Conservation (phyloP, 805 yeast species). For the Saturnispora mendoncae region DNA sequence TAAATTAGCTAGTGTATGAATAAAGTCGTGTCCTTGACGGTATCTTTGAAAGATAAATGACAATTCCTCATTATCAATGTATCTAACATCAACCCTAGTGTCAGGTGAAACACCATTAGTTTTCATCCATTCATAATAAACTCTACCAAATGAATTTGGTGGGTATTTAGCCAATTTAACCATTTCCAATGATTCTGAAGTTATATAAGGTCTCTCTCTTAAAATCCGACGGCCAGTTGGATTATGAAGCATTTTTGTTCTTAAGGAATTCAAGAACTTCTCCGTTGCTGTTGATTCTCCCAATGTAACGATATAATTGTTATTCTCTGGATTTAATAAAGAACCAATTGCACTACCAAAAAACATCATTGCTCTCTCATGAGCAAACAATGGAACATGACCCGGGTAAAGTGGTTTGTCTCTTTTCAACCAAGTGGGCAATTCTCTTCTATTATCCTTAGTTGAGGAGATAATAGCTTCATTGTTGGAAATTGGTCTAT, state of each 20-base stretch:
- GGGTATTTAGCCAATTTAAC: constrained; percentile 54
- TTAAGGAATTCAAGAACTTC: constrained; percentile 50
- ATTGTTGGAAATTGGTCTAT: constrained; percentile 27
- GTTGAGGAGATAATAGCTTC: constrained; percentile 17
- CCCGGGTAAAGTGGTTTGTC: constrained; percentile 51
- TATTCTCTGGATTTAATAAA: constrained; percentile 64
- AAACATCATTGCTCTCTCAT: constrained; percentile 59
- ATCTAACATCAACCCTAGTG: constrained; percentile 80
- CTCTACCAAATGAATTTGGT: constrained; percentile 61
- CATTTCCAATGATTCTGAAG: constrained; percentile 59
- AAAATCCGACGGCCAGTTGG: constrained; percentile 69
- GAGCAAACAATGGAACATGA: constrained; percentile 61
- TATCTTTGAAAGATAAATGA: constrained; percentile 92
- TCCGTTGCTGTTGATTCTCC: constrained; percentile 89
- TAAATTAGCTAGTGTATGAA: constrained; percentile 82
- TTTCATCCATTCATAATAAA: constrained; percentile 75
- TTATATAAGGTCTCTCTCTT: constrained; percentile 74
- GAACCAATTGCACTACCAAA: constrained; percentile 73
- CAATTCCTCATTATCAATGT: constrained; percentile 79
- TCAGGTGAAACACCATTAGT: constrained; percentile 90
- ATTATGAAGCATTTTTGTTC: constrained; percentile 67
- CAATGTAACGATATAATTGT: constrained; percentile 65
- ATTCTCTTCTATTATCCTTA: constrained; percentile 9
- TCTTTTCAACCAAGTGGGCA: constrained; percentile 29
- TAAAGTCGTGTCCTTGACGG: constrained; percentile 94